Evolutionary conservation across 2,329 filamentous ascomycete genomes (phyloP).

Genomic region (Dothidotthia symphoricarpi): DNA sequence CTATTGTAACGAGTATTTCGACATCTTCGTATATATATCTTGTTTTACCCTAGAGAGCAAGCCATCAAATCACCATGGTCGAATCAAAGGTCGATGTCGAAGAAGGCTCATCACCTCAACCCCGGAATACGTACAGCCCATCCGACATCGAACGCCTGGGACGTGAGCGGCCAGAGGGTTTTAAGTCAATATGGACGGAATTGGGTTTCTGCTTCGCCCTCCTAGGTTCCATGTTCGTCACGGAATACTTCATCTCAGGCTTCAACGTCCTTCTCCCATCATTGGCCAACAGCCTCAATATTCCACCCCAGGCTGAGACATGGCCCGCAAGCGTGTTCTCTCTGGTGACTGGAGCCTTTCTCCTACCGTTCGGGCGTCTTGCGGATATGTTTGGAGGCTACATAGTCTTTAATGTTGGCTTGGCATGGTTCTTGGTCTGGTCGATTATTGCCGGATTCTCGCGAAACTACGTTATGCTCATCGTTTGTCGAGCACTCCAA

Average conservation of each 20-base stretch:
- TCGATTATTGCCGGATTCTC: constrained; percentile 70
- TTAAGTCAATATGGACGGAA: constrained; percentile 57
- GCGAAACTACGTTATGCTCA: constrained; percentile 65
- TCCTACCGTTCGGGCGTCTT: constrained; percentile 54
- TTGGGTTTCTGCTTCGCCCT: constrained; percentile 62
- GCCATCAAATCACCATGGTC: constrained; percentile 1
- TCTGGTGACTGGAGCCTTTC: constrained; percentile 38
- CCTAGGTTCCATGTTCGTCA: constrained; percentile 62
- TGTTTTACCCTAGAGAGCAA: not conserved
- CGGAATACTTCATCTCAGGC: constrained; percentile 74
- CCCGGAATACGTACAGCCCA: constrained; percentile 19
- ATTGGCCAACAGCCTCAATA: constrained; percentile 60
- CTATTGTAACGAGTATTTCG: too few species aligned
- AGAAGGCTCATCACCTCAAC: constrained; percentile 9
- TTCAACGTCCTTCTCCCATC: constrained; percentile 69
- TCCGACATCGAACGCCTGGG: constrained; percentile 59
- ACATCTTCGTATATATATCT: too few species aligned
- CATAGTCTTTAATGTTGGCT: constrained; percentile 63
- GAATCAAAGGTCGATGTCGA: constrained; percentile 11
- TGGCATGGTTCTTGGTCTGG: constrained; percentile 64
- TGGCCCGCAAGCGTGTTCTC: constrained; percentile 43
- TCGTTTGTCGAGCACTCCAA: constrained; percentile 70
- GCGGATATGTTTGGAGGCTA: constrained; percentile 63
- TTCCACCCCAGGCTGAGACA: constrained; percentile 62
- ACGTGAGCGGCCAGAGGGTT: constrained; percentile 59